Evolutionary conservation across 805 yeast genomes (phyloP).

Genomic region (Sugiyamaella valdiviana): DNA sequence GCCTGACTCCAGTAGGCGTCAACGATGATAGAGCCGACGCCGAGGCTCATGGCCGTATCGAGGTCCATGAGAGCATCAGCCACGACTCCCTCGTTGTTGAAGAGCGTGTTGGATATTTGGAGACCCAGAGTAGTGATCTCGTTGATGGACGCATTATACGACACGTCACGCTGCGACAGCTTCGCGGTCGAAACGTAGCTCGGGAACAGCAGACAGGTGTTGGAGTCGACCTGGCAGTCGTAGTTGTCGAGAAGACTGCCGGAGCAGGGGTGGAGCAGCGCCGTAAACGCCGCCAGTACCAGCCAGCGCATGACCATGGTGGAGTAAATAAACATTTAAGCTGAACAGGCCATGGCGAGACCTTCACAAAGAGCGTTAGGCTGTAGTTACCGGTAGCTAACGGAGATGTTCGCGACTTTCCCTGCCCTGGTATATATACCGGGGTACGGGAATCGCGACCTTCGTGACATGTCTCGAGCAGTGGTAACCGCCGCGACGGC

Average conservation of each 20-base stretch:
- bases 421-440: not conserved
- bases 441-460: no score
- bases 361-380: not conserved
- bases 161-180: slow-evolving; percentile 32
- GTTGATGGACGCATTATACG: slow-evolving; percentile 30
- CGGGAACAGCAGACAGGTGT: slow-evolving; percentile 20
- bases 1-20: slow-evolving; percentile 49
- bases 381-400: not conserved
- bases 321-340: no score
- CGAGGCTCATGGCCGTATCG: slow-evolving; percentile 27
- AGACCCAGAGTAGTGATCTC: slow-evolving; percentile 32
- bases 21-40: slow-evolving; percentile 34
- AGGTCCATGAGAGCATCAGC: slow-evolving; percentile 21
- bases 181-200: slow-evolving; percentile 18
- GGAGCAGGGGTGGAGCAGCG: no score
- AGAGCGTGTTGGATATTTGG: slow-evolving; percentile 28
- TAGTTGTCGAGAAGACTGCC: not conserved
- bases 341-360: not conserved
- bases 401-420: no score
- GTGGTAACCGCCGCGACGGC: not conserved
- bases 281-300: not conserved
- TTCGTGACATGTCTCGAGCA: not conserved
- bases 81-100: slow-evolving; percentile 30
- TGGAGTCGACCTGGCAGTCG: slow-evolving; percentile 1
- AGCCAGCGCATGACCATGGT: no score